Base-by-base conservation (phyloP, 1,284 basidiomycete species). In the Leccinum angustisporum region DNA sequence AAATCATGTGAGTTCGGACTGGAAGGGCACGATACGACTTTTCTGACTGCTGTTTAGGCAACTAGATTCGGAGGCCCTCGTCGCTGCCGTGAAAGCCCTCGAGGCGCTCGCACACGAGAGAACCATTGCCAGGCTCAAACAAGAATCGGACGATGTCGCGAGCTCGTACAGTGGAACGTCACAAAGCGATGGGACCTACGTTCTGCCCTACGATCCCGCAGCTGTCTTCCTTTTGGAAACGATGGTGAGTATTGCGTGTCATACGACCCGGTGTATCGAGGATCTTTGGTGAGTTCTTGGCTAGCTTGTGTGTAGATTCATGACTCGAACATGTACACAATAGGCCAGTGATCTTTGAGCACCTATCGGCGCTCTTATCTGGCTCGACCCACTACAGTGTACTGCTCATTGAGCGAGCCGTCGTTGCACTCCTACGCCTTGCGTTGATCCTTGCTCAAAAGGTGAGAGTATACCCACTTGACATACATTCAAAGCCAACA, bases 201-300 rank as follows among this genome's bases (percentile, higher is more conserved):
- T 81, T 70, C 78, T 97, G 21, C 87, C 94, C 10, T 99, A 99
- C 71, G 96, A 98, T 72, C 95, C 97, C 6, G 91, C 94, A 2
- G 94, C 94, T 8, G 87, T 97, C 1, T 98, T 98, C 79, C 84
- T 97, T 51, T 78, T 99, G 60, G 97, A 99, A 77, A 92, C 89
- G 58, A 95, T 98, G 88, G 87, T 94, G 60, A 95, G 92, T 73
- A 86, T 98, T 56, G 85, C 91, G 1, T 88, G 86, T 61, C 87
- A 92, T 64, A 85, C 89, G 9, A 83, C 88, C 7, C 83, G 88
- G 65, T 83, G 90, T 67, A 89, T 98, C 30, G 88, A 90, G 62
- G 93, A 97, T 59, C 84, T 93, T 53, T 98, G 96, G 95, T 91
- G 65, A 66, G 85, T 75, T 46, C 33, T 30, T 34, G 27, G 25